Evolutionary conservation across 306 rosid species (phyloP), one percentile per base, ranked within the genome.

Genomic region (Sophora flavescens): DNA sequence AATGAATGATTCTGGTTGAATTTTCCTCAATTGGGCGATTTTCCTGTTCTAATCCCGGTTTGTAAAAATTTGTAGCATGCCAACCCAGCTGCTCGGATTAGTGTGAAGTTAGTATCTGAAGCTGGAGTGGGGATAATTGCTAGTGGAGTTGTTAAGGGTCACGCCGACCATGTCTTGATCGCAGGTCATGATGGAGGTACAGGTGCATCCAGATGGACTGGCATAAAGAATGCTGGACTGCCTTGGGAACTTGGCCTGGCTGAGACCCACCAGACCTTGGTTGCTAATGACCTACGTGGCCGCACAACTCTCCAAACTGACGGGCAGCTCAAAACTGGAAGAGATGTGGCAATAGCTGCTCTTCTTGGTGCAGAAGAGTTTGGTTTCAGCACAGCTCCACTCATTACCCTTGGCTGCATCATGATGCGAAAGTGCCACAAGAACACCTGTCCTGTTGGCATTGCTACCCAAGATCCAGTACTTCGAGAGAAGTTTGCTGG

Each of bases 181-280:
- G 84, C 98, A 1, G 98, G 98, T 63, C 98, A 95, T 52, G 98
- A 95, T 83, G 98, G 98, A 83, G 98, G 98, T 17, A 95, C 98
- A n/a, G 98, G 98, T 63, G 98, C 98, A 52, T 95, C 98, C 44
- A 90, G 98, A 35, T 95, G 98, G 97, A 95, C 98, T 68, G 98
- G 98, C 50, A 95, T 95, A 76, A 95, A 95, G 89, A 95, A 87
- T 89, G 98, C 98, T 44, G 98, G 98, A 64, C 93, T 95, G 8
- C 98, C 98, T 15, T 95, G 98, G 98, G 98, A 95, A 75, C 97
- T 95, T 72, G 98, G 98, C 60, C 82, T 95, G 85, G 98, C 97
- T 18, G 98, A 95, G 90, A 95, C 98, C 33, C 98, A 95, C 82
- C 98, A 95, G 77, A 95, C 97, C 3, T 85, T 95, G 83, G 98